phyloP scores from a whole-genome alignment of 2,329 filamentous ascomycete genomes.

The Phaeosphaeria sp. region DNA sequence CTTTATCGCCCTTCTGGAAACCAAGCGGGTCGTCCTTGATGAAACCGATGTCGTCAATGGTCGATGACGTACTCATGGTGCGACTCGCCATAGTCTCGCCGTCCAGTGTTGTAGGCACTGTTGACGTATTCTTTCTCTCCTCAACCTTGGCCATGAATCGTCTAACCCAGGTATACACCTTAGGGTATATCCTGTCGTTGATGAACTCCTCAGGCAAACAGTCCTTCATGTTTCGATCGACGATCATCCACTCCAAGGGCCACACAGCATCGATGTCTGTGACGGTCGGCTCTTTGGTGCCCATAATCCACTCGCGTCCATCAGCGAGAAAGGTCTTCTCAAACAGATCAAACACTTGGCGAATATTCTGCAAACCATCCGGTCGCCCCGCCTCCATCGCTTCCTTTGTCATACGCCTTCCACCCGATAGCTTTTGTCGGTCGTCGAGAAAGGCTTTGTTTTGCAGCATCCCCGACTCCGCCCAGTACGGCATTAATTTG shows the following conservation, averaged over 20 bases:
- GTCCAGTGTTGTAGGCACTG: constrained; percentile 52
- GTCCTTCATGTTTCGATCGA: constrained; percentile 51
- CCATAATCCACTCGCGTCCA: constrained; percentile 70
- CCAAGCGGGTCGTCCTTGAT: constrained; percentile 61
- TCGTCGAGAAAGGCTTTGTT: constrained; percentile 69
- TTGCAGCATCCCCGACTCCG: constrained; percentile 60
- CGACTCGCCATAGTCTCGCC: constrained; percentile 46
- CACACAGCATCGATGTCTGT: constrained; percentile 75
- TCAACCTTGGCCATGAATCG: constrained; percentile 63
- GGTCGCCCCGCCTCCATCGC: constrained; percentile 54
- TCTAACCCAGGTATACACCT: constrained; percentile 69
- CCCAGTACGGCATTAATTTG: constrained; percentile 63
- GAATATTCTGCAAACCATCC: constrained; percentile 64
- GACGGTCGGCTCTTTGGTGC: constrained; percentile 60
- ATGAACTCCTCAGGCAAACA: constrained; percentile 64
- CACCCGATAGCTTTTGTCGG: constrained; percentile 54
- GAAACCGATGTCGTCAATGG: constrained; percentile 54
- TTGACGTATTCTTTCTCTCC: constrained; percentile 46
- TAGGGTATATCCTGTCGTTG: constrained; percentile 62
- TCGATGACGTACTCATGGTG: constrained; percentile 53
- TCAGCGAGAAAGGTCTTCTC: constrained; percentile 70
- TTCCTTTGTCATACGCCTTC: constrained; percentile 51
- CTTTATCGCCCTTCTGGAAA: constrained; percentile 60
- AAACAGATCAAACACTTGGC: constrained; percentile 62
- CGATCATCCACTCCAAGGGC: constrained; percentile 70